phyloP scores from a whole-genome alignment of 768 basidiomycete genomes.

The Clavulina sp. region DNA sequence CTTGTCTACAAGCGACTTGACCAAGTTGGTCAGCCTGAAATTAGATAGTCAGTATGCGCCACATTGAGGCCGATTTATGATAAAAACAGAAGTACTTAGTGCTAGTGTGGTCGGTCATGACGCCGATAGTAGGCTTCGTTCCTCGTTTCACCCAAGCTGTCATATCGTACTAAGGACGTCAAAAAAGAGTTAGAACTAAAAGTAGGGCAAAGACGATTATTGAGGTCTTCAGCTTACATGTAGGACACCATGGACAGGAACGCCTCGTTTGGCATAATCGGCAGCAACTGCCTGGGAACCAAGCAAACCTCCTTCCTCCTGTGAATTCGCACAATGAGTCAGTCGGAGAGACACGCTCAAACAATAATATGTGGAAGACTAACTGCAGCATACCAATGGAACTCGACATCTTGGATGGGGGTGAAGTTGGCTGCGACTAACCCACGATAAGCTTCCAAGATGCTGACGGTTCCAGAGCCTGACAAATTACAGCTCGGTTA shows the following conservation, averaged over 20 bases:
- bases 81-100: too few species aligned
- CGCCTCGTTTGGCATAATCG: slow-evolving; percentile 42
- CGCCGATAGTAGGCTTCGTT: slow-evolving; percentile 44
- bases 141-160: slow-evolving; percentile 86
- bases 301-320: slow-evolving; percentile 14
- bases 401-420: slow-evolving; percentile 12
- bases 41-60: neutral
- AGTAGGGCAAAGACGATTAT: too few species aligned
- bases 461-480: slow-evolving; percentile 13
- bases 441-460: slow-evolving; percentile 14
- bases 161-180: slow-evolving; percentile 70
- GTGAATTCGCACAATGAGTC: too few species aligned
- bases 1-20: slow-evolving; percentile 53
- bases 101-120: slow-evolving; percentile 66
- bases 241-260: slow-evolving; percentile 66
- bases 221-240: slow-evolving; percentile 51
- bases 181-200: too few species aligned
- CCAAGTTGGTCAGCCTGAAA: slow-evolving; percentile 56
- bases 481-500: too few species aligned
- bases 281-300: slow-evolving; percentile 62
- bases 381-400: slow-evolving; percentile 15
- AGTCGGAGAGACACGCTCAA: neutral
- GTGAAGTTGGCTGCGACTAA: slow-evolving; percentile 12
- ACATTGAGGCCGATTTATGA: too few species aligned
- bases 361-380: too few species aligned